Conservation (phyloP, 148 eudicot species). For the Cornus kousa region DNA sequence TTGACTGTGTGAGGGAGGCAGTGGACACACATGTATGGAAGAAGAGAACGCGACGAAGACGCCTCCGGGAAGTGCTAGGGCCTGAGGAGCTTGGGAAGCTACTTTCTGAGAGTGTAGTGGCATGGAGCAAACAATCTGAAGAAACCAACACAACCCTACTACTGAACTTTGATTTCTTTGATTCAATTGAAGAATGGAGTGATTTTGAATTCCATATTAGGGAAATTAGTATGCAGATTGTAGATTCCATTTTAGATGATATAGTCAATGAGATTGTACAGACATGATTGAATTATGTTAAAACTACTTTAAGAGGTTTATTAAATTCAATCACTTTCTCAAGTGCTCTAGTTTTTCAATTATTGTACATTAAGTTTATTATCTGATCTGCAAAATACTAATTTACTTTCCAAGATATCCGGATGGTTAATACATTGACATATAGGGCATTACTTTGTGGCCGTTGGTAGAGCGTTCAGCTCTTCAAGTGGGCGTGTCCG, state of each 20-base stretch:
- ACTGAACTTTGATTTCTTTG: constrained; percentile 26
- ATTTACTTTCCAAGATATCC: neutral
- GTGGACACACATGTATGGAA: constrained; percentile 31
- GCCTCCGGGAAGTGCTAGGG: constrained; percentile 27
- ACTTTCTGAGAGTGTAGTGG: constrained; percentile 36
- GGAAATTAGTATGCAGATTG: constrained; percentile 37
- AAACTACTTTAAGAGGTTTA: too few relatives aligned
- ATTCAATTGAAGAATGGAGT: constrained; percentile 29
- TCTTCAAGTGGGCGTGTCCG: too few relatives aligned
- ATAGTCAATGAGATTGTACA: constrained; percentile 36
- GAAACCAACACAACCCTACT: constrained; percentile 28
- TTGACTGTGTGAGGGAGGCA: constrained; percentile 61
- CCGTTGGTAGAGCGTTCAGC: too few relatives aligned
- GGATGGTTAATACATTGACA: neutral
- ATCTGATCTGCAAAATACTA: too few relatives aligned
- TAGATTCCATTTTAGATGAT: constrained; percentile 39
- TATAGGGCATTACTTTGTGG: too few relatives aligned
- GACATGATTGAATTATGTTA: constrained; percentile 17
- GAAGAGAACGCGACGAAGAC: constrained; percentile 14
- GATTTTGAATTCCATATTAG: constrained; percentile 15
- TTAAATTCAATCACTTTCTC: neutral
- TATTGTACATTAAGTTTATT: neutral
- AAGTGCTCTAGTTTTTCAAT: neutral
- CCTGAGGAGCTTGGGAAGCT: constrained; percentile 47
- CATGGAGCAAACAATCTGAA: constrained; percentile 41